Percentiles rank a stretch among this genome's conserved stretches.
Conservation (phyloP, 2,329 filamentous ascomycete species). For the Ophiostoma piceae region DNA sequence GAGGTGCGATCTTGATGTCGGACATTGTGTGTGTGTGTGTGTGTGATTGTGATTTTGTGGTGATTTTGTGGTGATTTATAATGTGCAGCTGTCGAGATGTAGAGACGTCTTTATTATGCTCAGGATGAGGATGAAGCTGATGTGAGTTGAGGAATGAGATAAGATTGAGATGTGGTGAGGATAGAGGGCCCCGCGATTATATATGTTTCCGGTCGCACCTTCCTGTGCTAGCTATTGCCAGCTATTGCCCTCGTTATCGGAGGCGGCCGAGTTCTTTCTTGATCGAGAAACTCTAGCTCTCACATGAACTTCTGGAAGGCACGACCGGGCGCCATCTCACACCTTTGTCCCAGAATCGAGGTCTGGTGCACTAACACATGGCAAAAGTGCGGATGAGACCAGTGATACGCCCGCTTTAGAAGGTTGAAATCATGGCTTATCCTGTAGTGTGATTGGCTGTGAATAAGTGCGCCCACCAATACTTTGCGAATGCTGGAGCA, state of each 20-base stretch:
- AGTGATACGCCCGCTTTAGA: neutral
- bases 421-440: neutral
- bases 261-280: conserved; percentile 21
- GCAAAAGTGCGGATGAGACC: neutral
- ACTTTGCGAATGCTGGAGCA: neutral
- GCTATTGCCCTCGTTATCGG: conserved; percentile 11
- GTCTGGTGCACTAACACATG: neutral
- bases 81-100: too few species aligned
- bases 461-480: neutral
- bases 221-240: neutral
- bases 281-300: neutral
- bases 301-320: neutral
- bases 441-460: neutral
- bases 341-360: neutral
- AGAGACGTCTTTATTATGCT: too few species aligned
- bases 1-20: conserved; percentile 25
- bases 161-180: neutral
- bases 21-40: conserved; percentile 26
- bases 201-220: neutral
- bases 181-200: neutral
- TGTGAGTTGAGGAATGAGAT: neutral
- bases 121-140: neutral
- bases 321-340: neutral
- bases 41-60: neutral
- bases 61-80: neutral